phyloP scores from a whole-genome alignment of 768 basidiomycete genomes.

The Tulasnella sp. region DNA sequence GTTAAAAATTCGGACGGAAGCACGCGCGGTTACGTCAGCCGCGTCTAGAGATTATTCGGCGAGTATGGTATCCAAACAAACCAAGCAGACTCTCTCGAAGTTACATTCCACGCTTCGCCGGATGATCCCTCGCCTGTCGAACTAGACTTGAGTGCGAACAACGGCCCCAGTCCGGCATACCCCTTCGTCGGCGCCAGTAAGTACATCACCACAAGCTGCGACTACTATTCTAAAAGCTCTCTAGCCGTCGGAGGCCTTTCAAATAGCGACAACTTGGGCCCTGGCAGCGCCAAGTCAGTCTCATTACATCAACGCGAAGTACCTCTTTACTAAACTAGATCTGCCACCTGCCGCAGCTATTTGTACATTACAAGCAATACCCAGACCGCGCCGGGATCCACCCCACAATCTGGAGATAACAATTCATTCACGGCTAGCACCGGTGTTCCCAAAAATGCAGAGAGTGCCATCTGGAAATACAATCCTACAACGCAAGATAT shows the following conservation, averaged over 20 bases:
- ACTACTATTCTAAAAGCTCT: not conserved
- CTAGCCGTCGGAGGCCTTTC: not conserved
- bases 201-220: not conserved
- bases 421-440: not conserved
- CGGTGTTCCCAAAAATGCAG: not conserved
- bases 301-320: not conserved
- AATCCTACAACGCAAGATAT: not conserved
- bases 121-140: not conserved
- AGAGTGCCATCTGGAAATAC: not conserved
- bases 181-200: not conserved
- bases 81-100: not conserved
- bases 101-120: not conserved
- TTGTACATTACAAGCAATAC: not conserved
- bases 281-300: not conserved
- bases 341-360: not conserved
- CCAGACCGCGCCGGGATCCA: not conserved
- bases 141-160: not conserved
- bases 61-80: not conserved
- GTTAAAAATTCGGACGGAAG: not conserved
- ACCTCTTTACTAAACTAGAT: not conserved
- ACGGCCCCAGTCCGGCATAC: not conserved
- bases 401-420: no score
- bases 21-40: not conserved
- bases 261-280: not conserved
- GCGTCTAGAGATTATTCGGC: not conserved